Base-by-base conservation (phyloP, 2,329 filamentous ascomycete genomes). In the Cercospora citrullina region DNA sequence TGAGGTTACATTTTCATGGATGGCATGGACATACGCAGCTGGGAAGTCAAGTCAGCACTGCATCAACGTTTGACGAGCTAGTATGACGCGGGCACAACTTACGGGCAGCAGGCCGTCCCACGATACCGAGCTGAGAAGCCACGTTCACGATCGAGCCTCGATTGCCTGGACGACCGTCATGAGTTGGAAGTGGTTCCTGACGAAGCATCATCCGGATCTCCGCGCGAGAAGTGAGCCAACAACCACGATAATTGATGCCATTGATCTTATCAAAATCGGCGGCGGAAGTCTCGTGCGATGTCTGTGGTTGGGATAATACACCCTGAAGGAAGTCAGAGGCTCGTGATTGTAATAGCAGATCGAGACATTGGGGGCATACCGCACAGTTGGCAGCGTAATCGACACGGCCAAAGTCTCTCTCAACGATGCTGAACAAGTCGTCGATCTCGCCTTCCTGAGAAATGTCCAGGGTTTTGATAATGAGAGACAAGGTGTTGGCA, bases 321-420 rank as follows among this genome's bases (percentile, higher is more conserved):
- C 81, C 81, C 72, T 61, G 23, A 12, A 4, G 9, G 5, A 3
- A 16, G 30, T 67, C 55, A 68, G 48, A 18, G 53, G 48, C 12
- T 45, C 31, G 30, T 7, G 14, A 14, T 48, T 18, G 21, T 33
- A 18, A n/a, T 42, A 59, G 28, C 21, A n/a, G 8, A 21, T 48
- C 18, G 18, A 39, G 18, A 14, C 31, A 36, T n/a, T 23, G n/a
- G 8, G 33, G 18, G 48, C 33, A 65, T 73, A 75, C 72, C 26
- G 82, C 83, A 66, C 77, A 80, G 73, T 84, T 84, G 39, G 82
- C 79, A 18, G 80, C 80, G 73, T 84, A 84, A 73, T 84, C 82
- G 16, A 84, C 77, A 4, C 82, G 75, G 0, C 79, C 79, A 64
- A 81, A 82, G 14, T 73, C 70, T 1, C 72, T 67, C 4, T 81